Percentiles rank a stretch among this genome's conserved stretches.
These are phyloP conservation scores for Trichoderma sp. DNA, from an alignment of 2,329 filamentous ascomycete genomes.

Conservation along the genomic window DNA sequence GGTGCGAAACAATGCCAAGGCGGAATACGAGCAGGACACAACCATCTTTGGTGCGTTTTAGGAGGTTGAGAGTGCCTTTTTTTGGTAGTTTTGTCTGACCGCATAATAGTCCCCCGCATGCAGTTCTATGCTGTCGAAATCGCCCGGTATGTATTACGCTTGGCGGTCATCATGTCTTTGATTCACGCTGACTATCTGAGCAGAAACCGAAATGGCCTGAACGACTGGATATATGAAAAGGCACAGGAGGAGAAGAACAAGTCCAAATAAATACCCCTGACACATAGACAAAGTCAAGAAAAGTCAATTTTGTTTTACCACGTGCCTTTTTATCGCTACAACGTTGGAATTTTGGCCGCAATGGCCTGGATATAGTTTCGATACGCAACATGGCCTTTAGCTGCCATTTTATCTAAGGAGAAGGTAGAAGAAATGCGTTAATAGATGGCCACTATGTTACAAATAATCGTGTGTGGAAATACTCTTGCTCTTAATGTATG, in stretches of 20 bases:
- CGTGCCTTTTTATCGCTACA: not conserved
- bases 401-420: not conserved
- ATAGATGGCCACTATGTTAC: not conserved
- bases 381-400: not conserved
- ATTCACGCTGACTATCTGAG: constrained; percentile 45
- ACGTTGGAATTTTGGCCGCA: not conserved
- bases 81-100: not conserved
- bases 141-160: constrained; percentile 42
- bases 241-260: constrained; percentile 62
- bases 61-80: too few species aligned
- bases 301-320: not conserved
- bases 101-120: constrained; percentile 55
- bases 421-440: not conserved
- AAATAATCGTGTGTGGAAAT: not conserved
- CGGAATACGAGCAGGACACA: constrained; percentile 83
- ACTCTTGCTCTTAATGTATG: not conserved
- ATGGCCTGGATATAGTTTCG: not conserved
- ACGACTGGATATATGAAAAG: constrained; percentile 96
- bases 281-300: not conserved
- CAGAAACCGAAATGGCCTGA: constrained; percentile 82
- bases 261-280: constrained; percentile 30
- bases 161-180: not conserved
- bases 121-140: constrained; percentile 61
- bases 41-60: constrained; percentile 80
- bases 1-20: constrained; percentile 75